These are phyloP conservation scores for Pichia gijzeniarum DNA, from an alignment of 805 yeast species.

Conservation along the genomic window DNA sequence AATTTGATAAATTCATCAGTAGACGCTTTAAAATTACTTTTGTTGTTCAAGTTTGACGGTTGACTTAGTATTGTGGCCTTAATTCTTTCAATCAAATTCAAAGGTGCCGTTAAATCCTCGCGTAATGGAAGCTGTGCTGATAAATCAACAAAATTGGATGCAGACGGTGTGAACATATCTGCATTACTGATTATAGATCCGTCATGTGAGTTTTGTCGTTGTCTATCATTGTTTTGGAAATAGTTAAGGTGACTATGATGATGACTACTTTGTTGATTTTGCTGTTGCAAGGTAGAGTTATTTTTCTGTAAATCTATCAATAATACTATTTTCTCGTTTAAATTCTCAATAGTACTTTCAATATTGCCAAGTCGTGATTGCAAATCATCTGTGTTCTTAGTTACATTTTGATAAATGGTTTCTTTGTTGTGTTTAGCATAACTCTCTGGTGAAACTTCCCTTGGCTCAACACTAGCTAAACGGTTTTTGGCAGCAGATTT, in stretches of 20 bases:
- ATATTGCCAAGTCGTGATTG: not conserved
- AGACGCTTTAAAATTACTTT: constrained; percentile 30
- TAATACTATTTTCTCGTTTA: not conserved
- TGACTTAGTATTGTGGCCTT: constrained; percentile 23
- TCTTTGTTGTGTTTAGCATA: too few relatives aligned
- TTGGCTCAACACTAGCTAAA: not conserved
- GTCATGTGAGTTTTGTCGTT: constrained; percentile 1
- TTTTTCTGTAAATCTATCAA: constrained; percentile 1
- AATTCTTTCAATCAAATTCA: constrained; percentile 26
- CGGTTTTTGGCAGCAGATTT: not conserved
- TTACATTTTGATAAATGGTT: too few relatives aligned
- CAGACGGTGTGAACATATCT: not conserved
- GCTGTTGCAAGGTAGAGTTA: not conserved
- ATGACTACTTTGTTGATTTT: not conserved
- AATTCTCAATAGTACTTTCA: not conserved
- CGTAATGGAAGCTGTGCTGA: constrained; percentile 6
- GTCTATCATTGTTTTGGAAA: not conserved
- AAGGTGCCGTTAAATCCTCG: constrained; percentile 25
- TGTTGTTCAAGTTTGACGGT: constrained; percentile 16
- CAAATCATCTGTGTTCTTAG: not conserved
- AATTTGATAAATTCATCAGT: constrained; percentile 42
- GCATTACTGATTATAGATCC: not conserved
- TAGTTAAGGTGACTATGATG: too few relatives aligned
- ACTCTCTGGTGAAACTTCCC: not conserved
- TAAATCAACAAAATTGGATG: constrained; percentile 8